Percentiles rank a stretch among this genome's conserved stretches.
These are phyloP conservation scores for Exophiala sp. DNA, from an alignment of 2,329 filamentous ascomycete genomes.

Conservation along the genomic window DNA sequence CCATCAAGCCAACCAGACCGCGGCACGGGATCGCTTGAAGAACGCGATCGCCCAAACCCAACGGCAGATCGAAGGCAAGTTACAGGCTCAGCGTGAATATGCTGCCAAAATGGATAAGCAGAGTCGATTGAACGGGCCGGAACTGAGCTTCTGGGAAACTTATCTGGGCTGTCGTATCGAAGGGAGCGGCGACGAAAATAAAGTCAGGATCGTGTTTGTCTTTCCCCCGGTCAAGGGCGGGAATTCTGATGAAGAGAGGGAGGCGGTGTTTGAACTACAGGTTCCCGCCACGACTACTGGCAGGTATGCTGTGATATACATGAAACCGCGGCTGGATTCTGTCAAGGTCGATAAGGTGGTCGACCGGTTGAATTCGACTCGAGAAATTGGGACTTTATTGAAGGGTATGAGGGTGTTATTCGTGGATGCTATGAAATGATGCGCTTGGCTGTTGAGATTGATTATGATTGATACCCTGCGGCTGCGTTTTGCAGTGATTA, in stretches of 20 bases:
- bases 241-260: constrained; percentile 50
- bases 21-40: constrained; percentile 52
- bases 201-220: constrained; percentile 82
- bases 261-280: constrained; percentile 83
- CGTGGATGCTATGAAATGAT: constrained; percentile 49
- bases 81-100: constrained; percentile 44
- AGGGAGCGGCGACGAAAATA: constrained; percentile 74
- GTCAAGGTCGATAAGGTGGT: constrained; percentile 51
- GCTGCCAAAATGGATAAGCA: constrained; percentile 74
- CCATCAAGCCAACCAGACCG: constrained; percentile 51
- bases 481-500: no score
- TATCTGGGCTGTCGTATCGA: constrained; percentile 86
- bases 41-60: constrained; percentile 50
- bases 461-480: not conserved
- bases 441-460: not conserved
- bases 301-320: constrained; percentile 79
- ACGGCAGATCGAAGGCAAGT: constrained; percentile 41
- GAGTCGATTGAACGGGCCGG: constrained; percentile 80
- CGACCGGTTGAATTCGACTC: constrained; percentile 53
- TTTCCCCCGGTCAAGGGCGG: constrained; percentile 67
- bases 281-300: constrained; percentile 60
- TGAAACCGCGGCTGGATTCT: constrained; percentile 60
- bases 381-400: constrained; percentile 55
- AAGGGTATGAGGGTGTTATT: constrained; percentile 60
- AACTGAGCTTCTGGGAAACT: constrained; percentile 92